Conservation (phyloP, 345 rosid genomes). For the Bruguiera gymnorhiza region DNA sequence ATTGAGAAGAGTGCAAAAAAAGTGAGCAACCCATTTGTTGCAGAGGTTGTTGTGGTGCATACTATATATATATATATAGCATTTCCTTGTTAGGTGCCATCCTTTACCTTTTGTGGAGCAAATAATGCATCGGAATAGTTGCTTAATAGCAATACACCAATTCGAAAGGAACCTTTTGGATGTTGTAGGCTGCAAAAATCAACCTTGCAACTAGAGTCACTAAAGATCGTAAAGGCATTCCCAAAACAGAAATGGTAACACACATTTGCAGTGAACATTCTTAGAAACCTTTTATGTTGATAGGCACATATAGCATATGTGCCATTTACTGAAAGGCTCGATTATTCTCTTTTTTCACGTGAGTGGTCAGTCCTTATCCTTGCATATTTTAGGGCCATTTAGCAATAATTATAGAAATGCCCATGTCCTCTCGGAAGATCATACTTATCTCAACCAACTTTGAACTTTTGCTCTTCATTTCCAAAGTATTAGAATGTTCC, state of each 20-base stretch:
- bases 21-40: conserved; percentile 15
- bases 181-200: conserved; percentile 19
- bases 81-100: conserved; percentile 9
- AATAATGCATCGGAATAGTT: conserved; percentile 16
- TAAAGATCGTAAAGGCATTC: conserved; percentile 2
- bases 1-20: neutral
- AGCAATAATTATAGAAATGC: no score
- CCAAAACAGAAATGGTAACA: conserved; percentile 9
- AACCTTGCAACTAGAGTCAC: conserved; percentile 9
- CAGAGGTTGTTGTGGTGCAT: conserved; percentile 6
- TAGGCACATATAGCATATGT: neutral
- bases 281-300: neutral
- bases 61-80: neutral
- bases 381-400: neutral
- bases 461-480: no score
- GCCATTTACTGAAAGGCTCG: neutral
- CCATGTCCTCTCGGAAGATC: no score
- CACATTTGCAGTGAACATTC: conserved; percentile 8
- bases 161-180: conserved; percentile 17
- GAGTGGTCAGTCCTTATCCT: neutral
- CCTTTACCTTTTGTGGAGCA: conserved; percentile 5
- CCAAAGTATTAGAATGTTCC: no score
- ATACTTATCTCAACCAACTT: no score
- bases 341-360: neutral
- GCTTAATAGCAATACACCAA: neutral